Percentiles rank a stretch among this genome's conserved stretches.
Evolutionary conservation across 2,329 filamentous ascomycete species (phyloP).

Genomic region (Pestalotiopsis fici): DNA sequence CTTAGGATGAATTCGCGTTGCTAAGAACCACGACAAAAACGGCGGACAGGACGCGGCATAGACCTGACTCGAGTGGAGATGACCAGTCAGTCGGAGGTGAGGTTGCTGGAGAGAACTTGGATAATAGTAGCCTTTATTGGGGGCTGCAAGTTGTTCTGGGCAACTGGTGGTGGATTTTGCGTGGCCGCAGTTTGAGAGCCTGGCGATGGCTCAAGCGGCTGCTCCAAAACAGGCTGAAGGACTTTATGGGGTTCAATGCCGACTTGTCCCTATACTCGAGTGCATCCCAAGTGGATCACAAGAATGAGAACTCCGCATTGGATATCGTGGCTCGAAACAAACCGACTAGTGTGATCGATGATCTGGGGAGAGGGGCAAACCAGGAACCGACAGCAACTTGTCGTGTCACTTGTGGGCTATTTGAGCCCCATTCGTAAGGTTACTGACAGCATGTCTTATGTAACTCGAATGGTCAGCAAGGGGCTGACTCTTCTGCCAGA

Average conservation of each 20-base stretch:
- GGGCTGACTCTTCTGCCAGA: background rate
- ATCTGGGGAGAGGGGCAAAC: background rate
- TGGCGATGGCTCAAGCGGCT: background rate
- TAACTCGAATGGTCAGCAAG: background rate
- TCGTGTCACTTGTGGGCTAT: background rate
- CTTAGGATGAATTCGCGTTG: conserved; percentile 10
- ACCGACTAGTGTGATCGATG: background rate
- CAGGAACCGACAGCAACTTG: background rate
- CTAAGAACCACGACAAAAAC: background rate
- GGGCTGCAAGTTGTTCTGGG: background rate
- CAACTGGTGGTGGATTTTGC: conserved; percentile 5
- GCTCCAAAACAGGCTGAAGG: background rate
- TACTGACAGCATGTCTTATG: background rate
- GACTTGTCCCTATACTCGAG: background rate
- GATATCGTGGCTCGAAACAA: background rate
- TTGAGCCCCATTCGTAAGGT: background rate
- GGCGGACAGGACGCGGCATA: background rate
- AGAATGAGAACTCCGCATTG: background rate
- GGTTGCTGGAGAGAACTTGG: background rate
- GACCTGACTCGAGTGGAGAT: background rate
- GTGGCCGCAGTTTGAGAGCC: background rate
- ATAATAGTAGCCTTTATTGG: background rate
- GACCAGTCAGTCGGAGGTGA: background rate
- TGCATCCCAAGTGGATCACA: background rate
- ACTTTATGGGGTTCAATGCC: background rate